phyloP scores from a whole-genome alignment of 2,329 filamentous ascomycete species.

The Sporothrix phasma region DNA sequence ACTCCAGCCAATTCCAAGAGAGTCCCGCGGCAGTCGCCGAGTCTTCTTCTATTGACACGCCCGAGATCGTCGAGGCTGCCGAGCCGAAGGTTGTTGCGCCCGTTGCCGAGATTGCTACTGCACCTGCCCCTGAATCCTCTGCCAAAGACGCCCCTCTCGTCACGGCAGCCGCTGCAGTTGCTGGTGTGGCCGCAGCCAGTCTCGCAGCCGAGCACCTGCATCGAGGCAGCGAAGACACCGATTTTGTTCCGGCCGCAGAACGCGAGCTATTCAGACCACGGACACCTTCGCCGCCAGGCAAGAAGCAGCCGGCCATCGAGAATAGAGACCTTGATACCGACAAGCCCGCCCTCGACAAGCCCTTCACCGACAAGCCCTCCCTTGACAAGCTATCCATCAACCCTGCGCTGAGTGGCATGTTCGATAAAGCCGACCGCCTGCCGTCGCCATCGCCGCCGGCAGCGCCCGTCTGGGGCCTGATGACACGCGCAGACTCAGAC shows the following conservation, averaged over 20 bases:
- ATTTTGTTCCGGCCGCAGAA: neutral
- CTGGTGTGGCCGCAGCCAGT: neutral
- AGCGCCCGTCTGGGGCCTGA: slow-evolving; percentile 23
- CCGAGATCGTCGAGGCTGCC: neutral
- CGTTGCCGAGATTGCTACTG: neutral
- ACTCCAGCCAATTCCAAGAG: neutral
- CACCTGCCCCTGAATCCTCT: neutral
- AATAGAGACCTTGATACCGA: neutral
- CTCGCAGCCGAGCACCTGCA: neutral
- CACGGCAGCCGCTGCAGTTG: neutral
- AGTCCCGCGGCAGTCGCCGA: neutral
- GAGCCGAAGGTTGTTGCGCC: neutral
- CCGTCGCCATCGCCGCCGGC: slow-evolving; percentile 10
- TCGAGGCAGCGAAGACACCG: neutral
- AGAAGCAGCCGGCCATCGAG: neutral
- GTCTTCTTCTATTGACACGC: neutral
- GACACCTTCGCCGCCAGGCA: neutral
- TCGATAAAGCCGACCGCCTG: slow-evolving; percentile 9
- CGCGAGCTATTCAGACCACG: neutral
- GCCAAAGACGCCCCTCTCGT: neutral
- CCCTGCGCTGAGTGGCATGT: slow-evolving; percentile 18
- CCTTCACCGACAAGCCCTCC: neutral
- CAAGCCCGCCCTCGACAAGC: too few relatives aligned
- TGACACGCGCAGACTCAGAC: slow-evolving; percentile 20
- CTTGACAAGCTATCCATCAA: slow-evolving; percentile 20